Percentiles rank a stretch among this genome's conserved stretches.
Evolutionary conservation across 257 asterid genomes (phyloP).

Genomic region (Orobanche coerulescens): DNA sequence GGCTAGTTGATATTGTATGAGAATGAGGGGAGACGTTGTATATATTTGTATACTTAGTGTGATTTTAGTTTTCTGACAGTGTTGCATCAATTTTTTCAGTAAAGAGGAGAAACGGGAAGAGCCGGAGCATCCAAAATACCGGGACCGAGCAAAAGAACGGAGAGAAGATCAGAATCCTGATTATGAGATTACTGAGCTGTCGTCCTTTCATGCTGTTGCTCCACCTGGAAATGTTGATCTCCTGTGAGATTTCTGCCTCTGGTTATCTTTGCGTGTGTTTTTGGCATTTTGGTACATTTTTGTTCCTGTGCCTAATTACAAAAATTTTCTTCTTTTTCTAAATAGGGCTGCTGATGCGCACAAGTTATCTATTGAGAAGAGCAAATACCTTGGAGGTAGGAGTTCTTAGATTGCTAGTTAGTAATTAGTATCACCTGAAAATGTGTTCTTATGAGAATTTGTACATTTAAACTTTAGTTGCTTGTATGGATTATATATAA

Average conservation of each 20-base stretch:
- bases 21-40: neutral
- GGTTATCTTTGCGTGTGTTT: neutral
- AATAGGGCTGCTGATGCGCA: conserved; percentile 83
- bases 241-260: conserved; percentile 30
- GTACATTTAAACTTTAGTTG: neutral
- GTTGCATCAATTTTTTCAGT: conserved; percentile 24
- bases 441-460: neutral
- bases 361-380: conserved; percentile 95
- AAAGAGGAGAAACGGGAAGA: conserved; percentile 93
- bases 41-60: neutral
- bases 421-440: neutral
- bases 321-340: conserved; percentile 7
- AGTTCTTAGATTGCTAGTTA: conserved; percentile 2
- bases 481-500: neutral
- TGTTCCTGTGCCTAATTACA: conserved; percentile 11
- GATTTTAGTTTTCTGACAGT: conserved; percentile 16
- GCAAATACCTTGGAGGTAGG: conserved; percentile 98
- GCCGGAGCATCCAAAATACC: conserved; percentile 71
- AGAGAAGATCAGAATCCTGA: conserved; percentile 97
- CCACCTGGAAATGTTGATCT: conserved; percentile 91
- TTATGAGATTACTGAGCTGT: conserved; percentile 74
- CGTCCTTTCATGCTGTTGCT: conserved; percentile 90
- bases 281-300: neutral
- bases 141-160: conserved; percentile 94
- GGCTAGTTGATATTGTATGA: neutral